Evolutionary conservation across 306 rosid genomes (phyloP).

Genomic region (Quercus alba): DNA sequence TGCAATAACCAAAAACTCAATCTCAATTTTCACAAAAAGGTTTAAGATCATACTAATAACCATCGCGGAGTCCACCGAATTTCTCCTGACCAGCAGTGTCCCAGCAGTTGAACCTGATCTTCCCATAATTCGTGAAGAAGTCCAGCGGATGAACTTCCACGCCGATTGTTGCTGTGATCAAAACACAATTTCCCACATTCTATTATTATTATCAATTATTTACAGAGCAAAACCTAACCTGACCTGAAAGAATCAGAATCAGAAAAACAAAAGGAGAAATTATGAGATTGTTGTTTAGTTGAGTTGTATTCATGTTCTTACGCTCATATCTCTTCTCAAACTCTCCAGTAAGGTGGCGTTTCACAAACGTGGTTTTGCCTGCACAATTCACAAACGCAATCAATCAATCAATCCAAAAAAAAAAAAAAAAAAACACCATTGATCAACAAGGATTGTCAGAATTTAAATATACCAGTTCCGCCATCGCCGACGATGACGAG

Average conservation of each 20-base stretch:
- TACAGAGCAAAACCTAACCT: too few relatives aligned
- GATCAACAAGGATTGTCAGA: too few relatives aligned
- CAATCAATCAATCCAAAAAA: background rate
- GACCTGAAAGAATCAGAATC: background rate
- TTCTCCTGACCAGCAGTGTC: constrained; percentile 36
- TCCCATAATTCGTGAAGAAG: constrained; percentile 27
- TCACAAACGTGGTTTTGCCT: constrained; percentile 36
- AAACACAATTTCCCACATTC: background rate
- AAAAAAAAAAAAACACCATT: too few relatives aligned
- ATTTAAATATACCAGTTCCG: constrained; percentile 27
- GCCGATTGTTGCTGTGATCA: constrained; percentile 19
- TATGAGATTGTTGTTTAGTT: too few relatives aligned
- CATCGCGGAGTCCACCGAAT: constrained; percentile 33
- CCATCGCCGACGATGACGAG: constrained; percentile 41
- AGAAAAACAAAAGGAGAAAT: background rate
- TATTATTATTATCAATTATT: background rate
- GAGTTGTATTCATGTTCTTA: background rate
- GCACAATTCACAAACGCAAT: background rate
- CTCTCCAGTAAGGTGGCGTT: constrained; percentile 31
- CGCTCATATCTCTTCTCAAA: constrained; percentile 38
- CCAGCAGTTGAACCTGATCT: constrained; percentile 35
- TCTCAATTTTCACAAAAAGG: too few relatives aligned
- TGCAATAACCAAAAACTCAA: too few relatives aligned
- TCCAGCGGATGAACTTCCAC: constrained; percentile 34
- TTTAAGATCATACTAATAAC: constrained; percentile 18